Base-by-base conservation (phyloP, 192 early-diverging fungal genomes). In the Umbelopsis vinacea region DNA sequence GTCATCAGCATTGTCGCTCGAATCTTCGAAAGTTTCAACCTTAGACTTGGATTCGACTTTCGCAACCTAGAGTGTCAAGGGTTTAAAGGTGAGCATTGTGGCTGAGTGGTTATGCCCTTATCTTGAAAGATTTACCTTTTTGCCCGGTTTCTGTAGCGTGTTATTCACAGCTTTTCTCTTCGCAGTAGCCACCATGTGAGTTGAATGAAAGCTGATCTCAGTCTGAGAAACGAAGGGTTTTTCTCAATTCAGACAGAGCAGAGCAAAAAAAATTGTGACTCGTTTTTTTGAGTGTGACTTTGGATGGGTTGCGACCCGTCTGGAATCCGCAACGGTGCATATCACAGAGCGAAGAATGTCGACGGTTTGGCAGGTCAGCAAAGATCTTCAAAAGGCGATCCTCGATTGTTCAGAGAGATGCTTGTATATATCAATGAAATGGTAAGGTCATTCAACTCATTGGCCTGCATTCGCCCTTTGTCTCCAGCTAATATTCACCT, bases 341-440 rank as follows among this genome's bases (percentile, higher is more conserved):
- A 50, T 8, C 6, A 35, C 29, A 33, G 14, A 29, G 57, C 33
- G 2, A 63, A 63, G 57, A 29, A 63, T 63, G 57, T 22, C 57
- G 26, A 63, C 57, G 0, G 29, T 63, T 29, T 63, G 57, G 57
- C 57, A 63, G 57, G 76, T 81, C 26, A 70, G 74, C 17, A 46
- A 45, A 6, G 71, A 76, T 52, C 76, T 94, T 33, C 87, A 90
- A 50, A 72, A 87, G 68, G 85, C 88, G 0, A 79, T 89, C 7
- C 73, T 83, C 3, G 85, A 92, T 10, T 94, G 93, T 74, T 85
- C 86, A 17, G 84, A 89, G 35, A 80, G 92, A 14, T 90, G 92
- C 17, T 83, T 94, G 52, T 83, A 86, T 67, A 85, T 90, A 79
- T 80, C 91, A 8, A 87, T 89, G 12, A 91, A 93, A 75, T 94